Evolutionary conservation across 164 flowering plant genomes (phyloP).

Genomic region (Houttuynia cordata): DNA sequence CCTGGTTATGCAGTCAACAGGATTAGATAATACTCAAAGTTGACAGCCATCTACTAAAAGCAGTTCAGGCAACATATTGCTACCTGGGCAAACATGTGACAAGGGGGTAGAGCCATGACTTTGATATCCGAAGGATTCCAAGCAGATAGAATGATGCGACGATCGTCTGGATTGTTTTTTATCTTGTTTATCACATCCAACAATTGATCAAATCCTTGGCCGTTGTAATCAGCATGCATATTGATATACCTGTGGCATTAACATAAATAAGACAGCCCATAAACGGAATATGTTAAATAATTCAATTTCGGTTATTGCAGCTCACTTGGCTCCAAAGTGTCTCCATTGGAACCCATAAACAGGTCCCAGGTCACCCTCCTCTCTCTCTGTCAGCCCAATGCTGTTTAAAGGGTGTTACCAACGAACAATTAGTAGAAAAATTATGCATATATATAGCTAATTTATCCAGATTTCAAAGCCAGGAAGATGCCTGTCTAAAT

Average conservation of each 20-base stretch:
- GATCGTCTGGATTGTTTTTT: constrained; percentile 65
- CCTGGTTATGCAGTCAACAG: no score
- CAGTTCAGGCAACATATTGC: background rate
- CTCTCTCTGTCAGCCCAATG: constrained; percentile 62
- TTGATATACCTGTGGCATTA: constrained; percentile 56
- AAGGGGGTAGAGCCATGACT: constrained; percentile 93
- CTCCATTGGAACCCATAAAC: constrained; percentile 97
- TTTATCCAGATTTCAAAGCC: background rate
- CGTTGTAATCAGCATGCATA: constrained; percentile 92
- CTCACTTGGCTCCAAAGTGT: constrained; percentile 91
- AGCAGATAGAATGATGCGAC: constrained; percentile 81
- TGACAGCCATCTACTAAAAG: background rate
- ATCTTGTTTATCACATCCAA: constrained; percentile 79
- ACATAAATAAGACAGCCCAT: constrained; percentile 4
- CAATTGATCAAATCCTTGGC: constrained; percentile 92
- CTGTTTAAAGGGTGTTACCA: constrained; percentile 20
- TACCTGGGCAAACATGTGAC: constrained; percentile 97
- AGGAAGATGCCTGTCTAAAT: constrained; percentile 53
- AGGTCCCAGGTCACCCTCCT: constrained; percentile 95
- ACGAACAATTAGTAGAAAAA: background rate
- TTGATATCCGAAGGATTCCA: constrained; percentile 96
- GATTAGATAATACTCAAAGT: no score
- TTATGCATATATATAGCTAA: background rate
- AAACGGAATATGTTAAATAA: background rate
- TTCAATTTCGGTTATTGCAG: background rate